Percentiles rank a stretch among this genome's conserved stretches.
Evolutionary conservation across 768 basidiomycete species (phyloP).

Genomic region (Boletus tylopilopsis): DNA sequence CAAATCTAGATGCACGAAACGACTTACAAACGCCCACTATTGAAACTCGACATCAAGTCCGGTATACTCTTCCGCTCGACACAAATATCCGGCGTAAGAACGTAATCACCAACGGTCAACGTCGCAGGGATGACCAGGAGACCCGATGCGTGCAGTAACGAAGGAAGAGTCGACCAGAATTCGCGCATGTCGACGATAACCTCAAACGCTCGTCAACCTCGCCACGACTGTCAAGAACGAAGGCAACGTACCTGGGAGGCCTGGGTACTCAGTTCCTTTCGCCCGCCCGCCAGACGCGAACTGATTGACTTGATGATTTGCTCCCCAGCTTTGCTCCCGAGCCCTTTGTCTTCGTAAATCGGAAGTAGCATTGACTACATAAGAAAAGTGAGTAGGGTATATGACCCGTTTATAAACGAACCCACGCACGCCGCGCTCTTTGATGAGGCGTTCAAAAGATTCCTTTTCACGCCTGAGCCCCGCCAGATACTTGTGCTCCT

Average conservation of each 20-base stretch:
- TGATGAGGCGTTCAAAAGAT: conserved; percentile 88
- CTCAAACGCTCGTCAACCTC: conserved; percentile 35
- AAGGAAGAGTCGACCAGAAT: conserved; percentile 90
- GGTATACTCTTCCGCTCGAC: conserved; percentile 94
- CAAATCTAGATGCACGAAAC: no score
- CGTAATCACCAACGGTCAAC: conserved; percentile 93
- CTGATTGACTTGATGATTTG: conserved; percentile 78
- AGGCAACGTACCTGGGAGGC: conserved; percentile 52
- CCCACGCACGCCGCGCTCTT: conserved; percentile 77
- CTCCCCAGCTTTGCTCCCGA: conserved; percentile 40
- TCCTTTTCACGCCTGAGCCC: conserved; percentile 89
- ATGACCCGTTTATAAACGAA: neutral
- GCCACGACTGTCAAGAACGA: neutral
- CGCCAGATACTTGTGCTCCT: conserved; percentile 94
- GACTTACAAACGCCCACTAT: conserved; percentile 86
- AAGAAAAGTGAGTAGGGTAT: neutral
- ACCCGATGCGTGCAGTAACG: conserved; percentile 78
- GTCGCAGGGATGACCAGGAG: conserved; percentile 87
- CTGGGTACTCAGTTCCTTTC: conserved; percentile 60
- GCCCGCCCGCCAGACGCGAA: conserved; percentile 82
- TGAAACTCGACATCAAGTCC: conserved; percentile 91
- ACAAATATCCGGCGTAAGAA: conserved; percentile 91
- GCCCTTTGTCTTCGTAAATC: conserved; percentile 59
- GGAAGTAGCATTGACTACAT: conserved; percentile 85
- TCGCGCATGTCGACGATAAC: conserved; percentile 97